These are phyloP conservation scores for Kalaharituber pfeilii DNA, from an alignment of 2,329 filamentous ascomycete species.

Conservation along the genomic window DNA sequence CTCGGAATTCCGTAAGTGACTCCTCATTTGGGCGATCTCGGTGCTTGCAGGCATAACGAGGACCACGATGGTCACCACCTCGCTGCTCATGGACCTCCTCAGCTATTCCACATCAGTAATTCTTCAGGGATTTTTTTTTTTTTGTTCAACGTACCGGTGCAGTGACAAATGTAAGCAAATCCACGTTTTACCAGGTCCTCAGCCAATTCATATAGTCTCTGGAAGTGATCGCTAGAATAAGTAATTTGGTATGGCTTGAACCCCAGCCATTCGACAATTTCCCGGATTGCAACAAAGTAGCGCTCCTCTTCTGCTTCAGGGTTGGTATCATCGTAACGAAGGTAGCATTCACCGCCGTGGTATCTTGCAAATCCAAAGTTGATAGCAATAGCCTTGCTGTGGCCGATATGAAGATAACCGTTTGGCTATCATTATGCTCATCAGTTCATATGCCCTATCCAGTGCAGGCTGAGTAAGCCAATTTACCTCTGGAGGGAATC, in stretches of 20 bases:
- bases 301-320: constrained; percentile 81
- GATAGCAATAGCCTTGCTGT: constrained; percentile 86
- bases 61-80: constrained; percentile 52
- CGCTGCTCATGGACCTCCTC: constrained; percentile 73
- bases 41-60: constrained; percentile 65
- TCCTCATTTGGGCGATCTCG: constrained; percentile 56
- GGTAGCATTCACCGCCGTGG: constrained; percentile 59
- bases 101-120: constrained; percentile 32
- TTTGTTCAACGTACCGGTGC: constrained; percentile 35
- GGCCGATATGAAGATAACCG: constrained; percentile 82
- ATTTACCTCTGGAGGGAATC: constrained; percentile 58
- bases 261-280: constrained; percentile 72
- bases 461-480: too few relatives aligned
- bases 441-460: background rate
- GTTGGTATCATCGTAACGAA: constrained; percentile 89
- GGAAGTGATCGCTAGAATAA: constrained; percentile 80
- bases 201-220: constrained; percentile 70
- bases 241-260: constrained; percentile 68
- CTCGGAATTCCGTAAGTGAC: constrained; percentile 66
- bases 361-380: constrained; percentile 88
- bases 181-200: constrained; percentile 62
- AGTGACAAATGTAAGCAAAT: constrained; percentile 66
- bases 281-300: constrained; percentile 76
- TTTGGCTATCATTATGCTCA: too few relatives aligned
- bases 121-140: background rate